Evolutionary conservation across 345 rosid genomes (phyloP), one percentile per base, ranked within the genome.

Genomic region (Melastoma malabathricum): DNA sequence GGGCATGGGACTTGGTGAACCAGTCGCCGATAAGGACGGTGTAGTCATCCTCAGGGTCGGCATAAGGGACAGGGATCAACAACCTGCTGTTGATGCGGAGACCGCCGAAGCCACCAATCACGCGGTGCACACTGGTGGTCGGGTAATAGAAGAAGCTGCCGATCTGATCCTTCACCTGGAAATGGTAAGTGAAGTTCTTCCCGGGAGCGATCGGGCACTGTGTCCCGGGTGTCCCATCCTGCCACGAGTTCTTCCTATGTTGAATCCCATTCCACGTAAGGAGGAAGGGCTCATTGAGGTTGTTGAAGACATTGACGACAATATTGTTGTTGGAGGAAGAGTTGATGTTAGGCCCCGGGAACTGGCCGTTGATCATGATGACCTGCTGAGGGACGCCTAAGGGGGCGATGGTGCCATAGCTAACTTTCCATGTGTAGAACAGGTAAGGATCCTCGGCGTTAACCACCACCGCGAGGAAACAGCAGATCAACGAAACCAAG

Each of bases 91-190:
- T 75, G 52, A 84, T 68, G 12, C 75, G 74, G 48, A 84, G 75
- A 38, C 89, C 86, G 14, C 94, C 94, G 15, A 81, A 84, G 15
- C 73, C 94, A 6, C 94, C 94, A 4, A 75, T 55, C 3, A 72
- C 75, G 17, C 76, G 70, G 67, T 79, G 94, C 61, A 75, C 57
- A 27, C 56, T 50, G 7, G 78, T 75, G 56, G 68, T 46, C 14
- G 94, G 94, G 62, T 75, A 79, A 61, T 84, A 84, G 27, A 72
- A 64, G 75, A 73, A 83, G 64, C 84, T 80, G 12, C 92, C 92
- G 17, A 88, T 88, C 64, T 88, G 94, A 47, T 89, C 97, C 78
- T 88, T 87, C 0, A 81, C 87, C 64, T 87, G 96, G 78, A 81
- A 84, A 17, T 64, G 73, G 67, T 82, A 88, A 15, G 97, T 85